Evolutionary conservation across 805 yeast genomes (phyloP), one percentile per base, ranked within the genome.

Genomic region (Hanseniaspora singularis): DNA sequence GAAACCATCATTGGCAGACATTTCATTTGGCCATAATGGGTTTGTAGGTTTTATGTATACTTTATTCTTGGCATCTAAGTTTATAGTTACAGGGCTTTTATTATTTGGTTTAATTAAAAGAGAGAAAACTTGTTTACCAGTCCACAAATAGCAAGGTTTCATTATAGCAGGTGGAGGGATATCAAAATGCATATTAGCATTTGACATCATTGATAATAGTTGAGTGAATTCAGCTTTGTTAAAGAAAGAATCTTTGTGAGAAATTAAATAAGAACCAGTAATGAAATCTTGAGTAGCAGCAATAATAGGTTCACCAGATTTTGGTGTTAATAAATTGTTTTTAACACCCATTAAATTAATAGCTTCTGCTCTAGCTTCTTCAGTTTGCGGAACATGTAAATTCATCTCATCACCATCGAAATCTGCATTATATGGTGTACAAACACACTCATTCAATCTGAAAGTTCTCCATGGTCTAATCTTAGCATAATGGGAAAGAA

Each of bases 341-440:
- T 98, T 97, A 45, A 92, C 99, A 4, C 96, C 95, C 67, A 96
- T 87, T 57, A 92, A 76, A 62, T 89, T 92, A 27, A 89, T 81
- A 53, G 92, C 70, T 65, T 92, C 99, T 1, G 98, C 96, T 61
- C 96, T 77, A 0, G 98, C 88, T 64, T 92, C 99, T 53, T 88
- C 95, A 8, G 95, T 83, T 64, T 92, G 99, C 3, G 99, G 98
- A 55, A 89, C 98, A 61, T 92, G 99, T 69, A 92, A 81, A 67
- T 92, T 92, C 99, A 92, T 92, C 68, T 92, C 99, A 67, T 92
- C 99, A 73, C 99, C 99, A 70, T 92, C 99, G 71, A 92, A 92
- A 81, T 92, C 99, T 38, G 99, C 99, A 68, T 92, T 92, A 66
- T 92, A 92, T n/a, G 99, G 99, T 15, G 97, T 86, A 0, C 98